These are phyloP conservation scores for Trichoderma sp. DNA, from an alignment of 2,329 filamentous ascomycete species.

Conservation along the genomic window DNA sequence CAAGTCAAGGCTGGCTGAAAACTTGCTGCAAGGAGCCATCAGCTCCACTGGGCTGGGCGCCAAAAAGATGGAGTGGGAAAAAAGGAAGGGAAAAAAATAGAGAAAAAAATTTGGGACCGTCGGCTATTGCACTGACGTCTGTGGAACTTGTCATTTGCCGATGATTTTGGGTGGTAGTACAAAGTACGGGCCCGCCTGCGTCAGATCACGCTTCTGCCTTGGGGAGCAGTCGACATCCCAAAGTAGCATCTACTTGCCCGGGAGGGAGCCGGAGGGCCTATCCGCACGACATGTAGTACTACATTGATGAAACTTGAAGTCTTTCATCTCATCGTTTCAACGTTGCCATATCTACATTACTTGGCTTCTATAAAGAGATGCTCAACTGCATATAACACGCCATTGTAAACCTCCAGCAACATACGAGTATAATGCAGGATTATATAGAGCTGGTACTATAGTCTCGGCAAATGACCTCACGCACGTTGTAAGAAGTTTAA, in stretches of 20 bases:
- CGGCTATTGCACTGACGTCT: conserved; percentile 11
- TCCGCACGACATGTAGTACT: neutral
- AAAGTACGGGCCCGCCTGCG: neutral
- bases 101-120: neutral
- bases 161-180: neutral
- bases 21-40: conserved; percentile 4
- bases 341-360: neutral
- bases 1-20: conserved; percentile 3
- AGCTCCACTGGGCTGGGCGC: conserved; percentile 9
- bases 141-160: neutral
- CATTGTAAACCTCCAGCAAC: neutral
- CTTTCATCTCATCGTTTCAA: neutral
- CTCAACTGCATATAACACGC: neutral
- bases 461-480: neutral
- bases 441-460: neutral
- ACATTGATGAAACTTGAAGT: neutral
- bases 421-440: neutral
- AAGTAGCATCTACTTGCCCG: neutral
- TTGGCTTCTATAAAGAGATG: neutral
- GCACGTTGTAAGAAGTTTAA: neutral
- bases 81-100: neutral
- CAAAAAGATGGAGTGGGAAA: neutral
- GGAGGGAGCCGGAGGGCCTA: neutral
- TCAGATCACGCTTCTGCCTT: neutral
- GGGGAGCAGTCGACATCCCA: neutral